These are phyloP conservation scores for Barnettozyma californica DNA, from an alignment of 805 yeast genomes.

Conservation along the genomic window DNA sequence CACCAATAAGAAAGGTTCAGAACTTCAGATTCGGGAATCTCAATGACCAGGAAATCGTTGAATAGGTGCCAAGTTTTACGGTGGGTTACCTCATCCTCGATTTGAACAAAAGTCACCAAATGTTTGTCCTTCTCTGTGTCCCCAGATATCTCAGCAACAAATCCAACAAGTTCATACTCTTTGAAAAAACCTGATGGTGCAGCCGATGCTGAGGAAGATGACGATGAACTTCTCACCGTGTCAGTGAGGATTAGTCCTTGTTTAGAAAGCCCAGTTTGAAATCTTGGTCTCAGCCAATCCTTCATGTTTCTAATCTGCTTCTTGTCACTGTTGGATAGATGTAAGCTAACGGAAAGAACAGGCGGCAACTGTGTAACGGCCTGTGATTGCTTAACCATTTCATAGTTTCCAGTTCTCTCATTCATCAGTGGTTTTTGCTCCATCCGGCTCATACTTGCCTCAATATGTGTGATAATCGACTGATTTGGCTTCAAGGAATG, in stretches of 20 bases:
- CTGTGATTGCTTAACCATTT: constrained; percentile 48
- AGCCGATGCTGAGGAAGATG: neutral
- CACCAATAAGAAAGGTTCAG: constrained; percentile 66
- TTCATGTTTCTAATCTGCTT: constrained; percentile 41
- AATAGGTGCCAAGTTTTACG: constrained; percentile 67
- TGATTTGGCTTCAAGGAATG: constrained; percentile 26
- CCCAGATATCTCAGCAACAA: constrained; percentile 54
- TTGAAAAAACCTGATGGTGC: constrained; percentile 16
- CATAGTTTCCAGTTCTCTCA: constrained; percentile 46
- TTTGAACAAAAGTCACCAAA: constrained; percentile 52
- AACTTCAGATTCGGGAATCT: constrained; percentile 71
- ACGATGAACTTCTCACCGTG: constrained; percentile 4
- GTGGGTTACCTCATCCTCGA: constrained; percentile 30
- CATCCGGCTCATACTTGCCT: constrained; percentile 50
- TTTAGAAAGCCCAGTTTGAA: constrained; percentile 40
- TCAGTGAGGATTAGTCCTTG: constrained; percentile 10
- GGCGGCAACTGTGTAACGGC: constrained; percentile 56
- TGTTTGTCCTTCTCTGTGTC: constrained; percentile 47
- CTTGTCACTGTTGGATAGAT: constrained; percentile 51
- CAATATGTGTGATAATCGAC: constrained; percentile 51
- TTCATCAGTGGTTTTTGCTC: constrained; percentile 48
- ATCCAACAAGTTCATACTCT: constrained; percentile 62
- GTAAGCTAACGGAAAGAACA: constrained; percentile 55
- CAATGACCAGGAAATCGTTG: constrained; percentile 85
- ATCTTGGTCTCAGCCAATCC: constrained; percentile 60